Evolutionary conservation across 768 basidiomycete genomes (phyloP).

Genomic region (Amanita rimosa): DNA sequence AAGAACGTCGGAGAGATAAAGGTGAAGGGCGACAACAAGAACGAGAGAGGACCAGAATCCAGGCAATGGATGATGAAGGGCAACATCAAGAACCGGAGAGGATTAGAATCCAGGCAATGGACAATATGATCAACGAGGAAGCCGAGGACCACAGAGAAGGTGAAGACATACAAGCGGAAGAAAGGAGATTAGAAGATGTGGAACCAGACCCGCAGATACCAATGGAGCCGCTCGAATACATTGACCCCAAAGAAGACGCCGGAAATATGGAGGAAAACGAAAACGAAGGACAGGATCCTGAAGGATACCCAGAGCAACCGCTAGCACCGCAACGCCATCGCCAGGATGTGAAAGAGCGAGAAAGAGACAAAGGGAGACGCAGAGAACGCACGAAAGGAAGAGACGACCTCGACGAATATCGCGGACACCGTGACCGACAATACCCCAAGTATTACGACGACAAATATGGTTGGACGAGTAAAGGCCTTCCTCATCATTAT

Average conservation of each 20-base stretch:
- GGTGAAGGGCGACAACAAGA: not conserved
- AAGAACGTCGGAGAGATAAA: slow-evolving; percentile 9
- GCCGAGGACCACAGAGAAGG: not conserved
- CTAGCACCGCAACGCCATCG: slow-evolving; percentile 1
- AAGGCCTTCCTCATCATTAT: not conserved
- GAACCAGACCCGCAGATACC: not conserved
- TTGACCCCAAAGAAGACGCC: not conserved
- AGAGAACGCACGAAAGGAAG: slow-evolving; percentile 7
- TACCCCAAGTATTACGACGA: slow-evolving; percentile 2
- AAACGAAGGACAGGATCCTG: slow-evolving; percentile 9
- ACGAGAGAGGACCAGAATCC: not conserved
- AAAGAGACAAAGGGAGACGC: slow-evolving; percentile 12
- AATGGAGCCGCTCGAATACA: not conserved
- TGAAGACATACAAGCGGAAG: not conserved
- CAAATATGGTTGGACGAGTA: slow-evolving; percentile 2
- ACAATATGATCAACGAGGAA: not conserved
- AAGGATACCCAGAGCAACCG: slow-evolving; percentile 10
- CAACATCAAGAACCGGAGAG: not conserved
- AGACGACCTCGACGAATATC: not conserved
- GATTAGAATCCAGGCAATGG: not conserved
- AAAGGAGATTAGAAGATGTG: not conserved
- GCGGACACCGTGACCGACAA: not conserved
- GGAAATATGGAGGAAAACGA: slow-evolving; percentile 13
- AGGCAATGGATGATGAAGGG: not conserved
- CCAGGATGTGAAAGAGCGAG: slow-evolving; percentile 12